Conservation (phyloP, 306 rosid genomes). For the Acacia melanoxylon region DNA sequence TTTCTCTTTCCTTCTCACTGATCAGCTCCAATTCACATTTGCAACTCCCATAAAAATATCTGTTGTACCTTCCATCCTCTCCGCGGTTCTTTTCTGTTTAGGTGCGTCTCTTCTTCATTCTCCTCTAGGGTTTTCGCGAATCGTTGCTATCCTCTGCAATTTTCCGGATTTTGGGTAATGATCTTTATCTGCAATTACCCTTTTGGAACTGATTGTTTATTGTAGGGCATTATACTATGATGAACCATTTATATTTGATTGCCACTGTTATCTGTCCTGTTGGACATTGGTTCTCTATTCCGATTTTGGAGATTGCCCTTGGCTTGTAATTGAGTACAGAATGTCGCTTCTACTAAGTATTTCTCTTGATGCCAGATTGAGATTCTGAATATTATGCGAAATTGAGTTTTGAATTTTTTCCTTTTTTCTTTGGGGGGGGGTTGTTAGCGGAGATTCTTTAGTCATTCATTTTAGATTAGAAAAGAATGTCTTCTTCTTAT, state of each 20-base stretch:
- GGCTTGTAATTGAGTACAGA: background rate
- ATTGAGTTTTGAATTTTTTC: slow-evolving; percentile 29
- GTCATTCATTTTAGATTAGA: background rate
- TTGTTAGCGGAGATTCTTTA: background rate
- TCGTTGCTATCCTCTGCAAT: background rate
- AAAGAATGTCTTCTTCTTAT: background rate
- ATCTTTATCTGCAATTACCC: background rate
- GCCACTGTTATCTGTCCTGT: background rate
- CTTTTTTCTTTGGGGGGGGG: background rate
- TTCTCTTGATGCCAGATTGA: background rate
- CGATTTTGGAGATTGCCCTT: background rate
- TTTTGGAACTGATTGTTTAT: background rate
- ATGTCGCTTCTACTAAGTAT: background rate
- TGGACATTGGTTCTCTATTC: background rate
- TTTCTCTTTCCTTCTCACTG: background rate
- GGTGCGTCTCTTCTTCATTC: background rate
- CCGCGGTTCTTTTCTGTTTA: background rate
- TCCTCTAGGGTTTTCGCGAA: background rate
- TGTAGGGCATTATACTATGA: background rate
- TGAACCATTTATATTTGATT: background rate
- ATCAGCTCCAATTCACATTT: background rate
- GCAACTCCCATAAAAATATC: background rate
- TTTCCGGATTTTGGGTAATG: background rate
- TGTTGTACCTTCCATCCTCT: background rate
- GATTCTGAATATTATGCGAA: background rate